Evolutionary conservation across 371 early-diverging fungal genomes (phyloP).

Genomic region (Saksenaea oblongispora): DNA sequence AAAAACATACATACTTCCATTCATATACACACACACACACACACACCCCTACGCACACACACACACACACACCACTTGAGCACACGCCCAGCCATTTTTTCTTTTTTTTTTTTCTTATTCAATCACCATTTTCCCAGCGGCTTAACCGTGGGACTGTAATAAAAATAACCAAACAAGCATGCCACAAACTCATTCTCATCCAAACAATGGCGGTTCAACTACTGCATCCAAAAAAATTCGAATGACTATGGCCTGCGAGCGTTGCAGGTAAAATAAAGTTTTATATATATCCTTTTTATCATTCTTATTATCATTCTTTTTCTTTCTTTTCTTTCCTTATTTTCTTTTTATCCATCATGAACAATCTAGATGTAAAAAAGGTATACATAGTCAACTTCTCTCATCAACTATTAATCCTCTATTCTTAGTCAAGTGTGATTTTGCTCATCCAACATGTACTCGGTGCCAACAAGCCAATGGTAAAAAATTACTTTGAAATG

Average conservation of each 20-base stretch:
- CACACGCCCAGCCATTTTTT: not conserved
- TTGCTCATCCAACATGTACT: slow-evolving; percentile 47
- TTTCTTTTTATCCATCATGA: not conserved
- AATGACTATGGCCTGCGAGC: slow-evolving; percentile 59
- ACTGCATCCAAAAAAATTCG: slow-evolving; percentile 43
- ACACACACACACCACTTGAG: too few relatives aligned
- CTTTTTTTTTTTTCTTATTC: not conserved
- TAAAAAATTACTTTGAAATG: too few relatives aligned
- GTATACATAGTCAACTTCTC: slow-evolving; percentile 12
- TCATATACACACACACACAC: too few relatives aligned
- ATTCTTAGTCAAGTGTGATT: slow-evolving; percentile 53
- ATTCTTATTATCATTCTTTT: too few relatives aligned
- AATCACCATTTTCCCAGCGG: slow-evolving; percentile 2
- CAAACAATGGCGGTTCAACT: slow-evolving; percentile 9
- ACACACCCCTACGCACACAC: too few relatives aligned
- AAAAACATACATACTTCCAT: too few relatives aligned
- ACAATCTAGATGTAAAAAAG: slow-evolving; percentile 42
- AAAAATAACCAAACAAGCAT: not conserved
- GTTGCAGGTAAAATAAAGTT: slow-evolving; percentile 43
- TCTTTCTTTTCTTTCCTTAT: not conserved
- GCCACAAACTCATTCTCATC: slow-evolving; percentile 3
- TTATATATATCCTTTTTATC: not conserved
- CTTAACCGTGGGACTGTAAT: slow-evolving; percentile 6
- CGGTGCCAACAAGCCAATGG: slow-evolving; percentile 47
- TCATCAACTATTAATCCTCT: not conserved